Percentiles rank a stretch among this genome's conserved stretches.
Evolutionary conservation across 345 rosid genomes (phyloP).

Genomic region (Syzygium jambos): DNA sequence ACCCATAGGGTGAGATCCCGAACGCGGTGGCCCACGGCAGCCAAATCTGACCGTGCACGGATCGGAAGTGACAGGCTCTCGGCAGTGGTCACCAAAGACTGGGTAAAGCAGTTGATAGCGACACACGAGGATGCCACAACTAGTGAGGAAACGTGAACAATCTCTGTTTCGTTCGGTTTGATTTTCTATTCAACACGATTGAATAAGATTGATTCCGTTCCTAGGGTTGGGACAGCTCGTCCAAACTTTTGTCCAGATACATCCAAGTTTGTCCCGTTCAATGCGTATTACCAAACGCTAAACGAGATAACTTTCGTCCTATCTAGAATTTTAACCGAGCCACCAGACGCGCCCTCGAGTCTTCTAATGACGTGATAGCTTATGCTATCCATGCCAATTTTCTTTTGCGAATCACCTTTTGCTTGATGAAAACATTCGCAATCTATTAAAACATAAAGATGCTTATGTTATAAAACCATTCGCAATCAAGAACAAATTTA

Average conservation of each 20-base stretch:
- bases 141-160: too few relatives aligned
- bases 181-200: too few relatives aligned
- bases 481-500: too few relatives aligned
- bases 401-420: neutral
- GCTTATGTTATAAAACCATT: neutral
- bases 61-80: neutral
- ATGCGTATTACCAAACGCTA: neutral
- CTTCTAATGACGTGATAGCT: neutral
- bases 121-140: too few relatives aligned
- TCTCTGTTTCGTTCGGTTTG: too few relatives aligned
- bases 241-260: neutral
- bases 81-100: neutral
- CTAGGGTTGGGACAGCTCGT: neutral
- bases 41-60: neutral
- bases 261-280: neutral
- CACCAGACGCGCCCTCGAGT: too few relatives aligned
- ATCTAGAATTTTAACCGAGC: too few relatives aligned
- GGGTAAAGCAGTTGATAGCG: neutral
- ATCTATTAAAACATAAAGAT: neutral
- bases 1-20: neutral
- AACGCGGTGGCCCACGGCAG: neutral
- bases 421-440: neutral
- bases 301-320: too few relatives aligned
- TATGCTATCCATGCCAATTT: too few relatives aligned
- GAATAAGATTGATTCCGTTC: neutral